These are phyloP conservation scores for Fraxinus xanthoxyloides DNA, from an alignment of 305 asterid genomes.

Conservation along the genomic window DNA sequence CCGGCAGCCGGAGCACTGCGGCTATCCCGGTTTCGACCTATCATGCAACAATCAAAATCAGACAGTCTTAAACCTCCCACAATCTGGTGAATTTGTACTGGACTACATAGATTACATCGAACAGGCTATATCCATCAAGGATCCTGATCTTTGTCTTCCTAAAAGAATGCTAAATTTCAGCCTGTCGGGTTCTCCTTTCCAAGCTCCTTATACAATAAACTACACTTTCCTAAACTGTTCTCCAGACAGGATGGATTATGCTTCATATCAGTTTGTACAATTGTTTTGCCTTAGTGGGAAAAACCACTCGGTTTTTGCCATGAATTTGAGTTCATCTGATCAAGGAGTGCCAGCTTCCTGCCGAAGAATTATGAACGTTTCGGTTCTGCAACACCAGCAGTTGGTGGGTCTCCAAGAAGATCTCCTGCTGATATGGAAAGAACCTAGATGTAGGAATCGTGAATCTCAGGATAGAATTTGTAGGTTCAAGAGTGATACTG, in stretches of 20 bases:
- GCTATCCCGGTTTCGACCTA: too few species aligned
- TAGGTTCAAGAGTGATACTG: slow-evolving; percentile 40
- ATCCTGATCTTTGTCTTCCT: slow-evolving; percentile 55
- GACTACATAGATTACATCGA: slow-evolving; percentile 46
- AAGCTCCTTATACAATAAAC: slow-evolving; percentile 22
- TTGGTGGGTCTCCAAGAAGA: slow-evolving; percentile 37
- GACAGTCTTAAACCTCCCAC: too few species aligned
- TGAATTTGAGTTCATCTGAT: too few species aligned
- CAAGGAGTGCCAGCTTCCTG: too few species aligned
- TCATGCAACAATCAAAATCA: too few species aligned
- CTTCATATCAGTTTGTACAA: slow-evolving; percentile 16
- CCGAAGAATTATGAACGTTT: slow-evolving; percentile 27
- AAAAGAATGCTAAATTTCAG: slow-evolving; percentile 46
- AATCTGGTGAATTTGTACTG: slow-evolving; percentile 58
- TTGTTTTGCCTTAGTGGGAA: slow-evolving; percentile 41
- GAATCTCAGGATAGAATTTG: slow-evolving; percentile 43
- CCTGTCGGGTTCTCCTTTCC: slow-evolving; percentile 40
- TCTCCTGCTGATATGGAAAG: slow-evolving; percentile 47
- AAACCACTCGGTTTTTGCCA: slow-evolving; percentile 44
- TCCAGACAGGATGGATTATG: slow-evolving; percentile 23
- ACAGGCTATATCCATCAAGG: slow-evolving; percentile 43
- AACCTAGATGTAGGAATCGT: slow-evolving; percentile 48
- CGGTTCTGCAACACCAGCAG: slow-evolving; percentile 36
- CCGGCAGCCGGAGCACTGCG: too few species aligned
- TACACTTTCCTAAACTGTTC: slow-evolving; percentile 54